phyloP scores from a whole-genome alignment of 306 rosid genomes.

The Adenanthera pavonina region DNA sequence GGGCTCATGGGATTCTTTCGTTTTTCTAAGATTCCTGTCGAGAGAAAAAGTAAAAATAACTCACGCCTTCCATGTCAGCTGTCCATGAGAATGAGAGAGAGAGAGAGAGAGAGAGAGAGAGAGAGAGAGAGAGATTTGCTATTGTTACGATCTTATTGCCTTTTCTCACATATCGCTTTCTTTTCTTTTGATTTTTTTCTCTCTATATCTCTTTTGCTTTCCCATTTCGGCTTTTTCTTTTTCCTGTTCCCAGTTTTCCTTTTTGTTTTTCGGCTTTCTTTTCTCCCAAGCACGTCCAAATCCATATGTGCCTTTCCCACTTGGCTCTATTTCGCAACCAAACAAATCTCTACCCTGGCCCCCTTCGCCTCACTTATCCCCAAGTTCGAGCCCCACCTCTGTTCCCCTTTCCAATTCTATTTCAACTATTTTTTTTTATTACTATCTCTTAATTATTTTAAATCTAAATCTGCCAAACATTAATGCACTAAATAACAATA shows the following conservation, averaged over 20 bases:
- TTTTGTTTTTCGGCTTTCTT: constrained; percentile 71
- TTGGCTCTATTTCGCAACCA: constrained; percentile 41
- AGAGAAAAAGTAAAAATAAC: constrained; percentile 64
- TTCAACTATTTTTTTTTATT: not conserved
- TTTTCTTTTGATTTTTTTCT: constrained; percentile 34
- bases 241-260: constrained; percentile 62
- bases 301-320: constrained; percentile 40
- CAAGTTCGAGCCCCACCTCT: constrained; percentile 38
- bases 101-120: not conserved
- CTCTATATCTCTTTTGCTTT: constrained; percentile 44
- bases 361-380: constrained; percentile 27
- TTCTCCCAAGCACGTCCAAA: constrained; percentile 46
- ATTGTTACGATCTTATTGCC: not conserved
- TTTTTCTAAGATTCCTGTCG: constrained; percentile 74
- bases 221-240: constrained; percentile 63
- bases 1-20: constrained; percentile 49
- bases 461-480: not conserved
- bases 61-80: constrained; percentile 45
- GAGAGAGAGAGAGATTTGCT: not conserved
- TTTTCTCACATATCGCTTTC: constrained; percentile 53
- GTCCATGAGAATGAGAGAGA: not conserved
- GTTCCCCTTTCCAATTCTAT: not conserved
- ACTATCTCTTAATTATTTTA: too few relatives aligned
- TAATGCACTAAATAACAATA: not conserved
- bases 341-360: constrained; percentile 10